These are phyloP conservation scores for Fusarium circinatum DNA, from an alignment of 2,329 filamentous ascomycete species.

Conservation along the genomic window DNA sequence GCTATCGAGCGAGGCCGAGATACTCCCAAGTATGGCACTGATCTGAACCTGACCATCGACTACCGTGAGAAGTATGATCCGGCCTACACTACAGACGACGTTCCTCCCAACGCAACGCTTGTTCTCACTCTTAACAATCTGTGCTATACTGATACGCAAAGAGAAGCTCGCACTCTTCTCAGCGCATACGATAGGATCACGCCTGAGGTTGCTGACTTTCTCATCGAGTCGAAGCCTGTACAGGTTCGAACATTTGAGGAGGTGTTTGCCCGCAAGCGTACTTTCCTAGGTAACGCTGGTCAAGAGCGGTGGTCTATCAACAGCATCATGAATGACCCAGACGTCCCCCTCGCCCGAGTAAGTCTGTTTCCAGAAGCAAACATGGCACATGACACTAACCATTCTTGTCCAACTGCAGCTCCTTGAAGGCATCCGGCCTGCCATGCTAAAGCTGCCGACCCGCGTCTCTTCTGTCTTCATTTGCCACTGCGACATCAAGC, in stretches of 20 bases:
- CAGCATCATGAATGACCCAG: conserved; percentile 3
- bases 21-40: not conserved
- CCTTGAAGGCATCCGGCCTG: conserved; percentile 2
- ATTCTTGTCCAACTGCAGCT: not conserved
- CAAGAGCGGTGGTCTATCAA: not conserved
- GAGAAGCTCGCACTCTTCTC: not conserved
- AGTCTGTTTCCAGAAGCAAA: not conserved
- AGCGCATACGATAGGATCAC: not conserved
- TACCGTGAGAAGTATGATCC: not conserved
- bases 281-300: not conserved
- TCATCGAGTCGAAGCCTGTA: not conserved
- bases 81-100: not conserved
- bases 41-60: not conserved
- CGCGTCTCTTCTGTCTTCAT: conserved; percentile 6
- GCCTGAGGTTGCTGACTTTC: not conserved
- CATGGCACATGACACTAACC: not conserved
- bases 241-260: not conserved
- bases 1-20: not conserved
- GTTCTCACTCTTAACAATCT: not conserved
- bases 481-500: not conserved
- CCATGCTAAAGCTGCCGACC: conserved; percentile 1
- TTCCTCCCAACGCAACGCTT: not conserved
- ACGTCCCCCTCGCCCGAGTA: not conserved
- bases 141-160: not conserved
- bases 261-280: not conserved